Base-by-base conservation (phyloP, 2,329 filamentous ascomycete species). In the Venturia oleaginea region DNA sequence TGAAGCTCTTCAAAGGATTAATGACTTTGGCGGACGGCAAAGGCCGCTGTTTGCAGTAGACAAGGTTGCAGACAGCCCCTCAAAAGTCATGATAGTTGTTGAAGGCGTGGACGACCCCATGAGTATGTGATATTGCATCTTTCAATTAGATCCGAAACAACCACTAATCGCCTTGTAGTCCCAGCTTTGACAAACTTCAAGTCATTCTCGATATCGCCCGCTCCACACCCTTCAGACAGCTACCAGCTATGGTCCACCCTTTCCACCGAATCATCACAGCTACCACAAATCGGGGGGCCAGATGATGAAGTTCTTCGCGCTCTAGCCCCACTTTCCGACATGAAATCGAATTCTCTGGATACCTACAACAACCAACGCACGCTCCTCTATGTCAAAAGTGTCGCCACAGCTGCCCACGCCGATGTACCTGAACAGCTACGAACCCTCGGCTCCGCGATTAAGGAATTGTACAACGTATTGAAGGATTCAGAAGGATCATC, bases 1-100 rank as follows among this genome's bases (percentile, higher is more conserved):
- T 13, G 73, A 77, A 11, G 73, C 72, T n/a, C 70, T 83, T 61
- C 68, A 75, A 42, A 75, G 77, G 59, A 75, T 83, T 67, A 81
- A 81, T 71, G 71, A 72, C 38, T 80, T 76, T 68, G 79, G 80
- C 43, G 74, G 75, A 59, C 65, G 69, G 66, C 71, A 70, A 64
- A 75, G 75, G 67, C 70, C 72, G 54, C 71, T 81, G 48, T 78
- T 82, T 67, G 73, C 72, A 42, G 6, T 30, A 32, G 51, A 63
- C 24, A 63, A 38, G 34, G 48, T 27, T 55, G 46, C 46, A 13
- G 34, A 59, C 3, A 24, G 48, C 68, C 70, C 24, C 54, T 65
- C 65, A 38, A 68, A 65, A 65, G 63, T 75, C 38, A 68, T 79
- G 64, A 66, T 79, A 59, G 72, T 78, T 70, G 68, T 79, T 34